Evolutionary conservation across 163 green algal genomes (phyloP), one percentile per base, ranked within the genome.

Genomic region (Chlorella variabilis): DNA sequence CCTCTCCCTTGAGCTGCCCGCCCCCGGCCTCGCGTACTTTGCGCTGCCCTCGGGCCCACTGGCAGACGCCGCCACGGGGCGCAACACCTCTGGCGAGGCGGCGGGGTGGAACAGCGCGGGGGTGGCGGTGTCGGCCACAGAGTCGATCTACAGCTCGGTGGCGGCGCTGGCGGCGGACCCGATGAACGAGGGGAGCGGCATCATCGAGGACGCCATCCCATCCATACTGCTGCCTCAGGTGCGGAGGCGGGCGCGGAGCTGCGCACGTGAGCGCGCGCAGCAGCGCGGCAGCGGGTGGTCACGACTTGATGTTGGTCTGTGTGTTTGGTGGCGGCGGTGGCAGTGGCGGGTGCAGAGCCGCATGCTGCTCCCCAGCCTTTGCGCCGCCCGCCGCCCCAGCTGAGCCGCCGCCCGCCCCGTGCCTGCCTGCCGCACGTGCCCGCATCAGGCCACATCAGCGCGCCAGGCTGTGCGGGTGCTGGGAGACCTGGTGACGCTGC

Each of bases 161-260:
- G 75, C 58, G 4, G 75, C 75, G 4, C 59, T 80, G 73, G 73
- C 56, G 3, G 73, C 73, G 3, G 75, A 81, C 59, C 75, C 75
- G 25, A 21, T 39, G 17, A 81, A 81, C 42, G 59, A 73, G 59
- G 75, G n/a, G 5, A 36, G 2, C 29, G 75, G 75, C 18, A 73
- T 81, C 29, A 81, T 73, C 5, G 75, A 81, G 75, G 75, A 81
- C 4, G 75, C 33, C n/a, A 81, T 81, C 75, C 75, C 75, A 3
- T 81, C 75, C 27, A 18, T 81, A 11, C 62, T 81, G 39, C 75
- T 81, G 59, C 75, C 75, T n/a, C 75, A 81, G 75, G 75, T 49
- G 58, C 20, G 54, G 18, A 17, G 18, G 59, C 7, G 20, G n/a
- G 59, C 27, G 17, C 29, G 20, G 9, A n/a, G 59, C 9, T 4